phyloP scores from a whole-genome alignment of 2,329 filamentous ascomycete genomes.

The Colletotrichum costaricense region DNA sequence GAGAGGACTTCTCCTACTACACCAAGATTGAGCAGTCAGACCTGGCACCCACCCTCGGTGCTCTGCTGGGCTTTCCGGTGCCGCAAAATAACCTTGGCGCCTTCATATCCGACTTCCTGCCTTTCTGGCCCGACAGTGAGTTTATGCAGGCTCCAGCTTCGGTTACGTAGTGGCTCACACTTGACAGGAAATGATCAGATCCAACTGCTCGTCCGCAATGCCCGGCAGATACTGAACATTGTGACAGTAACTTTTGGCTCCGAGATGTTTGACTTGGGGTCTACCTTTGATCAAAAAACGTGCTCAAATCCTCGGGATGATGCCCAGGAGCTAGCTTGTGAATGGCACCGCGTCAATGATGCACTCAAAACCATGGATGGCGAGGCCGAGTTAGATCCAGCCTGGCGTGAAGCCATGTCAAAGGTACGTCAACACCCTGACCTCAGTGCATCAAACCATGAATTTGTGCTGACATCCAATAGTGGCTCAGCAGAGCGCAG shows the following conservation, averaged over 20 bases:
- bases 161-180: conserved; percentile 38
- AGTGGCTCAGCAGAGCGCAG: conserved; percentile 80
- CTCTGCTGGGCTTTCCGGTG: conserved; percentile 86
- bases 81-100: conserved; percentile 91
- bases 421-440: conserved; percentile 45
- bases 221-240: conserved; percentile 81
- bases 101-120: conserved; percentile 82
- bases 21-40: conserved; percentile 91
- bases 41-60: conserved; percentile 88
- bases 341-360: conserved; percentile 65
- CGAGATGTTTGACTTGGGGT: conserved; percentile 52
- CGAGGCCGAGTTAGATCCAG: conserved; percentile 45
- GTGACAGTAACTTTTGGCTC: conserved; percentile 77
- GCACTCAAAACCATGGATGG: conserved; percentile 31
- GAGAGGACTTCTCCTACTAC: conserved; percentile 86
- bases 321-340: conserved; percentile 73
- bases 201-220: conserved; percentile 81
- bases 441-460: too few relatives aligned
- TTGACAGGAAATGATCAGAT: conserved; percentile 63
- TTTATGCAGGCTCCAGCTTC: background rate
- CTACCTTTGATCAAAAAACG: conserved; percentile 37
- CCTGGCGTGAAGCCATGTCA: conserved; percentile 57
- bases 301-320: conserved; percentile 53
- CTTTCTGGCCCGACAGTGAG: conserved; percentile 78
- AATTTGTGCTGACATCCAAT: conserved; percentile 25